Evolutionary conservation across 2,329 filamentous ascomycete genomes (phyloP).

Genomic region (Cladosporium sp.): DNA sequence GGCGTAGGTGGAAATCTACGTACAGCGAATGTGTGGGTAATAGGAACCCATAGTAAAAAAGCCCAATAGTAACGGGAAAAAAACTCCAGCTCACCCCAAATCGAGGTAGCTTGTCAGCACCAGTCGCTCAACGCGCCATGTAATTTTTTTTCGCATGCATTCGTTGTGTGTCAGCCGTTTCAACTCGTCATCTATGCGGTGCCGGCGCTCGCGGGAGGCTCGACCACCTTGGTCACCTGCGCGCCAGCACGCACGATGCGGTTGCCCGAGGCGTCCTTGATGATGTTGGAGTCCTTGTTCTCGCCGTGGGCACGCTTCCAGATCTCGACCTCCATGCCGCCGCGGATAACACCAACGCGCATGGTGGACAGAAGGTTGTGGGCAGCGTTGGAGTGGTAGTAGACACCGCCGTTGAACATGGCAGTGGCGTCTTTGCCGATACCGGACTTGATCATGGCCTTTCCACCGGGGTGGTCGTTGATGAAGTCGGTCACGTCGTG

Average conservation of each 20-base stretch:
- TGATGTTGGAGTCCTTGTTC: constrained; percentile 75
- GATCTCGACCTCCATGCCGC: constrained; percentile 85
- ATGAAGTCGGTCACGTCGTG: constrained; percentile 83
- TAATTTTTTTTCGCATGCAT: constrained; percentile 2
- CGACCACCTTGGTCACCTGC: constrained; percentile 77
- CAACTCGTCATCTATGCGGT: constrained; percentile 56
- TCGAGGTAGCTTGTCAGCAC: too few relatives aligned
- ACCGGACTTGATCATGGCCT: constrained; percentile 75
- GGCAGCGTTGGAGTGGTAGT: constrained; percentile 83
- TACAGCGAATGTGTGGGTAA: constrained; percentile 7
- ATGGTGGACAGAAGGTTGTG: constrained; percentile 87
- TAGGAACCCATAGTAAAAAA: neutral
- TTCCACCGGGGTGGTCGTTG: constrained; percentile 85
- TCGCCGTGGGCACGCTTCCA: constrained; percentile 84
- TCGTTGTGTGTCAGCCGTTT: neutral
- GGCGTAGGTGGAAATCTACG: neutral
- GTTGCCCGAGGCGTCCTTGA: constrained; percentile 76
- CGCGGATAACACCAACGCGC: constrained; percentile 80
- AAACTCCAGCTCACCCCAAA: too few relatives aligned
- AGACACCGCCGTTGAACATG: constrained; percentile 89
- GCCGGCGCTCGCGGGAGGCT: constrained; percentile 77
- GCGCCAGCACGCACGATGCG: constrained; percentile 80
- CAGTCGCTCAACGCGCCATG: constrained; percentile 12
- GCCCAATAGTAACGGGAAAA: neutral
- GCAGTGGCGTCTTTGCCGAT: constrained; percentile 85